phyloP scores from a whole-genome alignment of 2,329 filamentous ascomycete genomes.

The Westerdykella ornata region DNA sequence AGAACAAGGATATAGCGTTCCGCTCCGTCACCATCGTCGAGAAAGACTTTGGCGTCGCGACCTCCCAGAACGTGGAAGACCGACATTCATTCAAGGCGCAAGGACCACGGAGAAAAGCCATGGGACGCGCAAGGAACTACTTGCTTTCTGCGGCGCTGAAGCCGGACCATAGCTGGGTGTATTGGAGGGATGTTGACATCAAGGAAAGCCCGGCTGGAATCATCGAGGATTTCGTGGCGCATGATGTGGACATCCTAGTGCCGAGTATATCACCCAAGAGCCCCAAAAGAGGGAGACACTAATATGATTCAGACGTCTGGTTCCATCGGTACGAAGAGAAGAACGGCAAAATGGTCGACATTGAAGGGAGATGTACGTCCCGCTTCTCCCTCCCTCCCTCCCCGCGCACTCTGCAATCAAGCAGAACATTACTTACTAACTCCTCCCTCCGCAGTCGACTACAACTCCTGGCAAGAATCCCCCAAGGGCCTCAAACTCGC shows the following conservation, averaged over 20 bases:
- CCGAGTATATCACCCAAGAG: slow-evolving; percentile 62
- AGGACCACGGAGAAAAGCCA: slow-evolving; percentile 79
- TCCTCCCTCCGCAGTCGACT: slow-evolving; percentile 62
- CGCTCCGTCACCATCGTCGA: slow-evolving; percentile 76
- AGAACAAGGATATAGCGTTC: slow-evolving; percentile 72
- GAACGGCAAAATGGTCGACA: slow-evolving; percentile 57
- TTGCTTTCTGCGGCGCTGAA: slow-evolving; percentile 77
- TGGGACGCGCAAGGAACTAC: slow-evolving; percentile 89
- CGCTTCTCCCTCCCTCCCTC: neutral
- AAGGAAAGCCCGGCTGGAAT: slow-evolving; percentile 81
- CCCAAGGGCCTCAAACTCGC: slow-evolving; percentile 72
- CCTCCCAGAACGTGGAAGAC: slow-evolving; percentile 74
- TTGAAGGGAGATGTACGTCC: slow-evolving; percentile 83
- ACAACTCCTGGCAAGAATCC: slow-evolving; percentile 98
- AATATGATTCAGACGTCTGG: slow-evolving; percentile 68
- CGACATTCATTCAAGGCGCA: slow-evolving; percentile 83
- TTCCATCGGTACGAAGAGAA: slow-evolving; percentile 81
- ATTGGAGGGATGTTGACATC: slow-evolving; percentile 97
- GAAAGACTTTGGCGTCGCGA: slow-evolving; percentile 76
- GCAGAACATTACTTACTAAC: slow-evolving; percentile 11
- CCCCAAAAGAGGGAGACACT: slow-evolving; percentile 4
- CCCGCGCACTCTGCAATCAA: neutral
- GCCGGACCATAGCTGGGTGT: slow-evolving; percentile 95
- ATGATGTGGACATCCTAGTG: slow-evolving; percentile 87
- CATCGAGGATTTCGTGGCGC: slow-evolving; percentile 89